Percentiles rank a stretch among this genome's conserved stretches.
Evolutionary conservation across 768 basidiomycete genomes (phyloP).

Genomic region (Termitomyces sp.): DNA sequence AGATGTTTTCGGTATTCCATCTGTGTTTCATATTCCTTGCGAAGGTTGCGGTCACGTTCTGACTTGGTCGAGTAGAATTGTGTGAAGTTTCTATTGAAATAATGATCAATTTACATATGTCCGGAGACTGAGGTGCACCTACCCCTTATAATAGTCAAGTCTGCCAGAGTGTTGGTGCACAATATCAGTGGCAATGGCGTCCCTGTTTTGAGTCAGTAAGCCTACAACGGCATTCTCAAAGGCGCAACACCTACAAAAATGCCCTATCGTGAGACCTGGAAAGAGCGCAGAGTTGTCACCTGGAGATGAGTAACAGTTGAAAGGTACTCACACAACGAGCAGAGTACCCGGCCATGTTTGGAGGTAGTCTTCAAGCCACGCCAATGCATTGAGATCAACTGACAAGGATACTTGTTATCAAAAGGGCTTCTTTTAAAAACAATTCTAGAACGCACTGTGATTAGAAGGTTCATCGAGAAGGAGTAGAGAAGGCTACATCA

Average conservation of each 20-base stretch:
- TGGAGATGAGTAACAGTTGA: not conserved
- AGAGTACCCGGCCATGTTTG: conserved; percentile 93
- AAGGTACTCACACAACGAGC: conserved; percentile 69
- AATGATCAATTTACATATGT: not conserved
- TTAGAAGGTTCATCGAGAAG: conserved; percentile 94
- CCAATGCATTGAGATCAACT: conserved; percentile 94
- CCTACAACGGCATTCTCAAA: not conserved
- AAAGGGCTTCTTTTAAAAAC: not conserved
- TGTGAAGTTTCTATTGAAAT: conserved; percentile 72
- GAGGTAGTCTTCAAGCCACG: conserved; percentile 96
- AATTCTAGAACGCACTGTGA: conserved; percentile 58
- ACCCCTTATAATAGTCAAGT: conserved; percentile 98
- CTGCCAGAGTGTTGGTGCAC: conserved; percentile 92
- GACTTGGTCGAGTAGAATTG: conserved; percentile 99
- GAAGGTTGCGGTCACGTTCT: conserved; percentile 86
- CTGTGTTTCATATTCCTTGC: conserved; percentile 94
- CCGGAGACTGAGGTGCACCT: conserved; percentile 8
- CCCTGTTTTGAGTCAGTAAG: conserved; percentile 34
- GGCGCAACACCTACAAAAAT: conserved; percentile 60
- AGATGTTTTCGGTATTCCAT: conserved; percentile 93
- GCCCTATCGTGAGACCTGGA: conserved; percentile 92
- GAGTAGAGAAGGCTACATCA: conserved; percentile 61
- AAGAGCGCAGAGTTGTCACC: conserved; percentile 6
- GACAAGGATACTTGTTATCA: conserved; percentile 3
- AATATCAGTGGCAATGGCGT: conserved; percentile 96